Base-by-base conservation (phyloP, 257 asterid species). In the Solanum piurae region DNA sequence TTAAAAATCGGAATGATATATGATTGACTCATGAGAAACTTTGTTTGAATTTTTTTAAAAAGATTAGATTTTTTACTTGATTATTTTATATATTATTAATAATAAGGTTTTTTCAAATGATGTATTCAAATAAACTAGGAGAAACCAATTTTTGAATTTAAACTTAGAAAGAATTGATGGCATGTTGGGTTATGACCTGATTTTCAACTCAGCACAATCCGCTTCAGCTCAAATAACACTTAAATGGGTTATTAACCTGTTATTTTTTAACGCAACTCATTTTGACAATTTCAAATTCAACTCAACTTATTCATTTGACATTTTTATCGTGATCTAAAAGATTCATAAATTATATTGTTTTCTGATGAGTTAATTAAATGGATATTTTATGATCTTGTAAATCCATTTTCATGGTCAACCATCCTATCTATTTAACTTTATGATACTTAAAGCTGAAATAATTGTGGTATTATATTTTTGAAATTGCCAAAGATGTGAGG, bases 211-310 rank as follows among this genome's bases (percentile, higher is more conserved):
- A 64, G 0, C 3, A 0, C 8, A 10, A n/a, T 5, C 1, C 7
- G 16, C 72, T 64, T 64, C 2, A 64, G 7, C 33, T n/a, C 33
- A 64, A 64, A 11, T 10, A 11, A 2, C 4, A 64, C 9, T 8
- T 58, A 20, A 58, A 23, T 58, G 2, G 12, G 0, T n/a, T 1
- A 62, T 4, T n/a, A 2, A 64, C 0, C 0, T 11, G 7, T 10
- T 5, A n/a, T 10, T 11, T 62, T 3, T n/a, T n/a, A 11, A 10
- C 8, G 3, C 8, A 62, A 10, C 0, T 1, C 16, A 62, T 62
- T 62, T 62, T 62, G 33, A 62, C 7, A n/a, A 10, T 62, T 11
- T 62, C 8, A n/a, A 62, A 62, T n/a, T n/a, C 7, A n/a, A 12
- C 7, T 9, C 8, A n/a, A n/a, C 1, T 4, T 5, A 62, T n/a